phyloP scores from a whole-genome alignment of 2,329 filamentous ascomycete genomes.

The Sporothrix brasiliensis region DNA sequence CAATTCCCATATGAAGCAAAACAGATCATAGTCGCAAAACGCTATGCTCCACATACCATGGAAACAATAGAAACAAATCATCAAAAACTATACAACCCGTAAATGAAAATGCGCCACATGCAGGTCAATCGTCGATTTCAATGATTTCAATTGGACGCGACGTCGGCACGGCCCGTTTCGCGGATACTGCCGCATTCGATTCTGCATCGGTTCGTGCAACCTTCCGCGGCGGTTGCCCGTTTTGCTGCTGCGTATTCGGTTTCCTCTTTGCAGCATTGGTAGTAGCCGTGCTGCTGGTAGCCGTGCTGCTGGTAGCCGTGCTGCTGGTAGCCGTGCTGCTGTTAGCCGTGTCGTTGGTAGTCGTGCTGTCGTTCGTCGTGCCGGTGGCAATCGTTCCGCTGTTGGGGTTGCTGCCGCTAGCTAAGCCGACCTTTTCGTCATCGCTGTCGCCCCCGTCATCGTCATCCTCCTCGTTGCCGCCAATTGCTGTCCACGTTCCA shows the following conservation, averaged over 20 bases:
- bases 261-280: neutral
- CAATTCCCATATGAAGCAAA: neutral
- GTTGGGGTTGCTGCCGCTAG: neutral
- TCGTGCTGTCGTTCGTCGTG: neutral
- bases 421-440: neutral
- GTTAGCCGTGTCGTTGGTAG: neutral
- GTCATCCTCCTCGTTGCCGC: conserved; percentile 35
- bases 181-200: neutral
- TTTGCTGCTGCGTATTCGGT: neutral
- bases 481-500: conserved; percentile 63
- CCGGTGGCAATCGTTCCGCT: neutral
- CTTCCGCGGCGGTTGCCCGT: neutral
- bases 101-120: neutral
- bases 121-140: conserved; percentile 30
- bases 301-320: neutral
- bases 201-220: neutral
- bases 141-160: conserved; percentile 25
- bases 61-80: neutral
- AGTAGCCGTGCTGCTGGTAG: too few relatives aligned
- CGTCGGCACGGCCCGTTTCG: neutral
- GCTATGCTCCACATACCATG: neutral
- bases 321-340: too few relatives aligned
- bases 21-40: neutral
- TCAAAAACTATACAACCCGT: neutral
- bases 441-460: conserved; percentile 40